Conservation (phyloP, 805 yeast species). For the Isabelozyma heimii region DNA sequence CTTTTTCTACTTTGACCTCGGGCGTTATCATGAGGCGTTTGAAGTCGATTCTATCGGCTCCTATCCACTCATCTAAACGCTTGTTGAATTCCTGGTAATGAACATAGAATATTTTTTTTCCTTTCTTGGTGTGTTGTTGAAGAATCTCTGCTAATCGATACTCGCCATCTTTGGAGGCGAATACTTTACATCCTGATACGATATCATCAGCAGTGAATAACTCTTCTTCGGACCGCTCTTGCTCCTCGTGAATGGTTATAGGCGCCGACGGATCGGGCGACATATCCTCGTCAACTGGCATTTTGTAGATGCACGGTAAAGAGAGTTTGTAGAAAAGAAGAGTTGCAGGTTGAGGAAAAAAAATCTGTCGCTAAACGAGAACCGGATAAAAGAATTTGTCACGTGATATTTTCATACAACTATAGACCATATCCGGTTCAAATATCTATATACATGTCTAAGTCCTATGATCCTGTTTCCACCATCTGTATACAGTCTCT, state of each 20-base stretch:
- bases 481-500: not conserved
- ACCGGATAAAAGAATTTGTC: not conserved
- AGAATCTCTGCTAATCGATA: conserved; percentile 81
- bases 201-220: conserved; percentile 47
- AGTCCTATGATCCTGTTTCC: conserved; percentile 1
- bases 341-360: not conserved
- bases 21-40: conserved; percentile 72
- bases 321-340: not conserved
- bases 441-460: not conserved
- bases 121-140: conserved; percentile 70
- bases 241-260: conserved; percentile 8
- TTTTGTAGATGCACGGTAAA: not conserved
- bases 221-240: conserved; percentile 1
- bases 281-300: conserved; percentile 9
- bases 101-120: conserved; percentile 79
- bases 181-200: conserved; percentile 76
- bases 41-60: conserved; percentile 66
- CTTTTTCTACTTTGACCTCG: conserved; percentile 50
- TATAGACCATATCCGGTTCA: not conserved
- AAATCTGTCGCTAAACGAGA: too few species aligned
- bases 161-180: conserved; percentile 77
- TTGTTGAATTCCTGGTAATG: conserved; percentile 95
- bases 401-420: not conserved
- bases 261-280: conserved; percentile 8
- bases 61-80: conserved; percentile 94